Conservation (phyloP, 306 rosid species). For the Abrus precatorius region DNA sequence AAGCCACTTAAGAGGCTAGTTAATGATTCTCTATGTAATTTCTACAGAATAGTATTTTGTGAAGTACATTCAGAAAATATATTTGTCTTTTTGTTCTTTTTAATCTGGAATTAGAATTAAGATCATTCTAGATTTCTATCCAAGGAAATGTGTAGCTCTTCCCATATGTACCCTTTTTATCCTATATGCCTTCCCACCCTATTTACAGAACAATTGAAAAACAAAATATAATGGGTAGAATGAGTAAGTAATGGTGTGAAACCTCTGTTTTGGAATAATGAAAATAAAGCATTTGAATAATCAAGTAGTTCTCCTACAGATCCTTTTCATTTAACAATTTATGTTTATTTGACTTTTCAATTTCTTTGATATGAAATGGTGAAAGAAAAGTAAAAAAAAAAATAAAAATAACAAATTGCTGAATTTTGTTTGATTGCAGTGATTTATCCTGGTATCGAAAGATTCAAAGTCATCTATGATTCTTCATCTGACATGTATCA, state of each 20-base stretch:
- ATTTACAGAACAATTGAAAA: conserved; percentile 10
- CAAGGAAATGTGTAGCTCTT: background rate
- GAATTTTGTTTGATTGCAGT: background rate
- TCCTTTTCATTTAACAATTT: background rate
- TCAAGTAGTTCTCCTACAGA: background rate
- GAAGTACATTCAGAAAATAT: background rate
- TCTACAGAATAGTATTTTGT: background rate
- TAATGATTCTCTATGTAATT: background rate
- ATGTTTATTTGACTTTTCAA: background rate
- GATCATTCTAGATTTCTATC: background rate
- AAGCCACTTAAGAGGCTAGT: background rate
- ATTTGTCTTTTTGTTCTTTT: background rate
- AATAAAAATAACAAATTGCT: background rate
- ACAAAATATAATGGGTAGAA: background rate
- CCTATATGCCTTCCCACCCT: background rate
- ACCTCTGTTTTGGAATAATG: background rate
- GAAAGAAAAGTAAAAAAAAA: background rate
- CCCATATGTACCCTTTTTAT: background rate
- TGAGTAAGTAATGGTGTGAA: background rate
- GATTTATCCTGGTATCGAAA: background rate
- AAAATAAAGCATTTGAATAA: conserved; percentile 15
- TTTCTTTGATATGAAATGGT: background rate
- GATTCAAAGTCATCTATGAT: background rate
- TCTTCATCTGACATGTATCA: background rate
- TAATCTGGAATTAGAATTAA: background rate